Evolutionary conservation across 73 alveolate species (phyloP).

Genomic region (Paramecium caudatum): DNA sequence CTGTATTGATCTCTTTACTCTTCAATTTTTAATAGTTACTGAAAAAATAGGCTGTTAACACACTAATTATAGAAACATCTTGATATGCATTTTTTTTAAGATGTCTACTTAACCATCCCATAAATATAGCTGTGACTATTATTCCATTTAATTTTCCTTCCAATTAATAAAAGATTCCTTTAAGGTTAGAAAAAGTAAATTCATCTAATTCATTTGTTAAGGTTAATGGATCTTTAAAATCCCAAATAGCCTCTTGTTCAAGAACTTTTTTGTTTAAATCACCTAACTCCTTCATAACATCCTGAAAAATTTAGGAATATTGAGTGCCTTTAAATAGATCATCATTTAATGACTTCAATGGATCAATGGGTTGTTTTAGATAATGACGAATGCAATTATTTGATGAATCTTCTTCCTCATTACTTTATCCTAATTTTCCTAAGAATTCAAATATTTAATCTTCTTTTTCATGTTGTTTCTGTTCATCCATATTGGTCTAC

Average conservation of each 20-base stretch:
- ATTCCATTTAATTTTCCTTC: constrained; percentile 19
- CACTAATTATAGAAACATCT: constrained; percentile 35
- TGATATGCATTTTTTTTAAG: constrained; percentile 61
- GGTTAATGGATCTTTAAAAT: constrained; percentile 57
- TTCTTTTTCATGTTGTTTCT: constrained; percentile 63
- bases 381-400: constrained; percentile 64
- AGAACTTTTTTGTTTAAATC: constrained; percentile 44
- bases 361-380: constrained; percentile 62
- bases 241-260: constrained; percentile 62
- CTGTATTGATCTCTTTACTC: not conserved
- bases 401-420: constrained; percentile 60
- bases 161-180: constrained; percentile 54
- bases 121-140: constrained; percentile 9
- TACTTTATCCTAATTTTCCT: constrained; percentile 58
- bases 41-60: constrained; percentile 41
- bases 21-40: constrained; percentile 22
- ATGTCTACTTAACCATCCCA: constrained; percentile 71
- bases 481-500: constrained; percentile 62
- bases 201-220: constrained; percentile 68
- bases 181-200: constrained; percentile 48
- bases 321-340: constrained; percentile 56
- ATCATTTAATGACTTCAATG: constrained; percentile 22
- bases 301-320: not conserved
- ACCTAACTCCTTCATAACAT: constrained; percentile 23
- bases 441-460: constrained; percentile 65